Percentiles rank a stretch among this genome's conserved stretches.
Conservation (phyloP, 257 asterid genomes). For the Pogostemon cablin region DNA sequence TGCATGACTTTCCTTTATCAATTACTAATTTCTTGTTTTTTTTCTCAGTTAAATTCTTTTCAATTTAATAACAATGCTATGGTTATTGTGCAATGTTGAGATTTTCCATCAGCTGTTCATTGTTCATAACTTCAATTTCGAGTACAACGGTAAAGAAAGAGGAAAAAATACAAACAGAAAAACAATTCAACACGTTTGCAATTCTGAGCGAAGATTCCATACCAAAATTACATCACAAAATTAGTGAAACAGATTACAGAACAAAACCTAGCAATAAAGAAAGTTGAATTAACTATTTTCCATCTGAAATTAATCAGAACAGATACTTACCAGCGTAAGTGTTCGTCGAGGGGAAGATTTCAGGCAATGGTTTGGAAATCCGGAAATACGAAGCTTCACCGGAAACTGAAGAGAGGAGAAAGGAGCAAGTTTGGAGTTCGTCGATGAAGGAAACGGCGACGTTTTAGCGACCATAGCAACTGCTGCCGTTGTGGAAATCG, state of each 20-base stretch:
- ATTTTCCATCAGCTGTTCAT: slow-evolving; percentile 10
- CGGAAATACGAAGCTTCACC: slow-evolving; percentile 45
- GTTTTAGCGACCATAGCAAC: slow-evolving; percentile 34
- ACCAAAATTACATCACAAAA: slow-evolving; percentile 9
- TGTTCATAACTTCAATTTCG: neutral
- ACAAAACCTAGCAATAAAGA: slow-evolving; percentile 14
- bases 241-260: slow-evolving; percentile 8
- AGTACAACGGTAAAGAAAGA: neutral
- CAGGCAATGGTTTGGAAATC: slow-evolving; percentile 42
- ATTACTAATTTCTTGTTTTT: no score
- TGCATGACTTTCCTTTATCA: no score
- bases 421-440: slow-evolving; percentile 40
- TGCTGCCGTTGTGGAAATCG: slow-evolving; percentile 60
- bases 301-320: neutral
- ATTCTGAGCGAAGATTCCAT: slow-evolving; percentile 9
- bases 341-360: slow-evolving; percentile 39
- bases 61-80: no score
- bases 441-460: slow-evolving; percentile 37
- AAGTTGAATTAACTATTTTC: neutral
- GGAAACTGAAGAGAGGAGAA: slow-evolving; percentile 64
- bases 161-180: neutral
- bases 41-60: no score
- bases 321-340: slow-evolving; percentile 53
- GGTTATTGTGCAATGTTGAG: slow-evolving; percentile 2
- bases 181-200: neutral